These are phyloP conservation scores for Astrothelium macrocarpum DNA, from an alignment of 495 filamentous ascomycete genomes.

Conservation along the genomic window DNA sequence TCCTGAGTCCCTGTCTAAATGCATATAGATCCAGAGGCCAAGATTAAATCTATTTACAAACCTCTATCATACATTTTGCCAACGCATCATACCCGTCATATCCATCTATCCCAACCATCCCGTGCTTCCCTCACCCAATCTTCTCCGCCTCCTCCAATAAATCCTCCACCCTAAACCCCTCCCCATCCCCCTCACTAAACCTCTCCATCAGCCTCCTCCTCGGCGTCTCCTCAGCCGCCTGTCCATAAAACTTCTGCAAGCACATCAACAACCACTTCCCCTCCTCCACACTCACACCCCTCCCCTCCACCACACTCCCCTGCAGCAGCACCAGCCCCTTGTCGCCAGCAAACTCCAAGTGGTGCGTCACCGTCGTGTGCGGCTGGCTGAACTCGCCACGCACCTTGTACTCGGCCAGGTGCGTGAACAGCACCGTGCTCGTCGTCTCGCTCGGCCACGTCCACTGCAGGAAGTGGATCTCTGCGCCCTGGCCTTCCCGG, in stretches of 20 bases:
- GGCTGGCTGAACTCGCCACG: conserved; percentile 80
- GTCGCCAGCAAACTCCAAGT: conserved; percentile 61
- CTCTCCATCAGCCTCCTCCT: conserved; percentile 63
- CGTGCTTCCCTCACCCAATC: conserved; percentile 33
- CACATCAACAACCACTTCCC: conserved; percentile 86
- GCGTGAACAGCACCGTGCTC: conserved; percentile 82
- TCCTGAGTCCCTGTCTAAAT: no score
- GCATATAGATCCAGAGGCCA: no score
- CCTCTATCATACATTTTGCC: neutral
- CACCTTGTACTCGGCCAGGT: conserved; percentile 83
- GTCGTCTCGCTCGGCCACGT: conserved; percentile 58
- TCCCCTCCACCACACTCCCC: conserved; percentile 63
- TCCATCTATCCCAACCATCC: neutral
- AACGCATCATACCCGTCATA: neutral
- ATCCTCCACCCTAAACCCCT: conserved; percentile 69
- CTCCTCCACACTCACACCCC: conserved; percentile 69
- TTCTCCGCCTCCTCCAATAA: conserved; percentile 81
- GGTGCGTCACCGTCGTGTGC: conserved; percentile 88
- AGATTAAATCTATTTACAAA: no score
- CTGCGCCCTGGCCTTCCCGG: conserved; percentile 46
- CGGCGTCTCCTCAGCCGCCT: conserved; percentile 39
- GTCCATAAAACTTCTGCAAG: conserved; percentile 89
- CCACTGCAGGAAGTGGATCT: conserved; percentile 78
- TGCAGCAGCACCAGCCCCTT: conserved; percentile 77
- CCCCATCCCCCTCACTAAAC: conserved; percentile 65